phyloP scores from a whole-genome alignment of 179 eudicot genomes.

The Carnegiea gigantea region DNA sequence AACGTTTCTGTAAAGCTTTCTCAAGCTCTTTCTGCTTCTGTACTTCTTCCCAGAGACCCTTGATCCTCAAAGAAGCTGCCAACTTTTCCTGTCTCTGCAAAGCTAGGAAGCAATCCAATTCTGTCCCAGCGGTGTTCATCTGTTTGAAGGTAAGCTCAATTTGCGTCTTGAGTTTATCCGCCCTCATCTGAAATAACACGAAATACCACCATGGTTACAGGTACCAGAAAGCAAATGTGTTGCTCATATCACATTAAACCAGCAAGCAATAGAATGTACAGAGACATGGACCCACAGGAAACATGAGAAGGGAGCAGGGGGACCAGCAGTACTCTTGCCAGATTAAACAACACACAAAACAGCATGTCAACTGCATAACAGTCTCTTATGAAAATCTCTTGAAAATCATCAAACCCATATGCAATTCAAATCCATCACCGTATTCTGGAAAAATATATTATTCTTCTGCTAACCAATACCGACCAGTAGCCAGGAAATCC shows the following conservation, averaged over 20 bases:
- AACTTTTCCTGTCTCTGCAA: slow-evolving; percentile 84
- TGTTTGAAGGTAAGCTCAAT: slow-evolving; percentile 86
- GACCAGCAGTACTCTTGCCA: background rate
- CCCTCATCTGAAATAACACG: slow-evolving; percentile 57
- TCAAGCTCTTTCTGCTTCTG: slow-evolving; percentile 96
- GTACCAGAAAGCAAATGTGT: background rate
- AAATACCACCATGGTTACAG: background rate
- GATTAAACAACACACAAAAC: background rate
- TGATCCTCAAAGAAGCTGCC: slow-evolving; percentile 81
- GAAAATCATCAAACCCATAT: background rate
- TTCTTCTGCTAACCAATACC: background rate
- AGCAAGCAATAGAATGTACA: background rate
- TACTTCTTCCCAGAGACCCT: slow-evolving; percentile 89
- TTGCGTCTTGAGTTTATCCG: slow-evolving; percentile 76
- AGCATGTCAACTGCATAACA: background rate
- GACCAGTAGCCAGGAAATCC: background rate
- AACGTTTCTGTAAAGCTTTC: slow-evolving; percentile 69
- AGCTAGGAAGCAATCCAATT: slow-evolving; percentile 84
- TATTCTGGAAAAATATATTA: background rate
- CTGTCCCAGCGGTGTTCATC: slow-evolving; percentile 93
- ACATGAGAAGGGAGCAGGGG: background rate
- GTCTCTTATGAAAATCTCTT: background rate
- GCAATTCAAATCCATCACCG: background rate
- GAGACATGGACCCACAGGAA: background rate
- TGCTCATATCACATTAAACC: background rate